A percentile compares a stretch with the other conserved stretches of the same genome.
These are phyloP conservation scores for Penicillium soppii DNA, from an alignment of 495 filamentous ascomycete species.

Conservation along the genomic window DNA sequence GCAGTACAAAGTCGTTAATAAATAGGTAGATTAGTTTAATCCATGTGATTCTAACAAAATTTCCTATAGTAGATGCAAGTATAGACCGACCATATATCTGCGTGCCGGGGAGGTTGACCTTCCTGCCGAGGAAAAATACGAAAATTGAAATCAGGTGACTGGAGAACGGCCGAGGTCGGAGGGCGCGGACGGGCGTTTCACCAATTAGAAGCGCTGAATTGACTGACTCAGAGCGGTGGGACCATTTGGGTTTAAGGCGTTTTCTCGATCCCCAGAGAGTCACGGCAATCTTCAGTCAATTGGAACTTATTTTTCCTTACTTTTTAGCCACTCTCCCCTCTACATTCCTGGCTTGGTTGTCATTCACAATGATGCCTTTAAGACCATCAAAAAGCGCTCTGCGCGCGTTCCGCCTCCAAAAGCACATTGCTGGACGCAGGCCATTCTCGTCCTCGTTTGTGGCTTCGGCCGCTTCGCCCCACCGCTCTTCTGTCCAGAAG, in stretches of 20 bases:
- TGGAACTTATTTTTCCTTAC: constrained; percentile 16
- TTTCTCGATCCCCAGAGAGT: constrained; percentile 28
- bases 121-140: constrained; percentile 3
- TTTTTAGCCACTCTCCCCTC: constrained; percentile 11
- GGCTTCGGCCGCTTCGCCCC: constrained; percentile 44
- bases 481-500: constrained; percentile 46
- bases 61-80: not conserved
- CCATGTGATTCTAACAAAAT: too few species aligned
- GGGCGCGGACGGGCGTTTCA: constrained; percentile 14
- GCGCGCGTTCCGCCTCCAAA: constrained; percentile 45
- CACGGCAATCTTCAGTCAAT: constrained; percentile 21
- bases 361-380: constrained; percentile 49
- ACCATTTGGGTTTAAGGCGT: constrained; percentile 21
- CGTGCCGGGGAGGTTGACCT: not conserved
- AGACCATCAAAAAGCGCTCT: constrained; percentile 49
- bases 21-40: too few species aligned
- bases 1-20: too few species aligned
- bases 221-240: constrained; percentile 24
- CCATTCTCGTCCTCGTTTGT: constrained; percentile 42
- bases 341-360: constrained; percentile 31
- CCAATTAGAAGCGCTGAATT: constrained; percentile 34
- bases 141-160: constrained; percentile 10
- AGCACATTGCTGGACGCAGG: constrained; percentile 36
- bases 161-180: constrained; percentile 35
- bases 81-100: too few species aligned